These are phyloP conservation scores for Magnusiomyces tetraspermus DNA, from an alignment of 1,139 yeast species.

Conservation along the genomic window DNA sequence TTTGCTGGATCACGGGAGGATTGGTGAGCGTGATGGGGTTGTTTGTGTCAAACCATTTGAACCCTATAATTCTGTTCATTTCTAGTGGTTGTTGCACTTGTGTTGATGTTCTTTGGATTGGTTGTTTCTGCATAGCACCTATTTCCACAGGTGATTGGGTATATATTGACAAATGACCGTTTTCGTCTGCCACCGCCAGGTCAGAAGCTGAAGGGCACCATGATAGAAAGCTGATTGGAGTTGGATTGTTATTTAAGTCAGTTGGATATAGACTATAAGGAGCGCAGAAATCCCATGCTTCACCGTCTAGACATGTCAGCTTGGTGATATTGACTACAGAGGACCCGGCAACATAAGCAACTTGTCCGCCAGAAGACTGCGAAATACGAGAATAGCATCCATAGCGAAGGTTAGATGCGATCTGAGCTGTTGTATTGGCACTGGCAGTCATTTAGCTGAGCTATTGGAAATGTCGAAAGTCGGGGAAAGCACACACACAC, in stretches of 20 bases:
- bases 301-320: conserved; percentile 55
- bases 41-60: conserved; percentile 63
- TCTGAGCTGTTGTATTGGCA: not conserved
- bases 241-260: conserved; percentile 19
- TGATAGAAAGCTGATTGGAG: conserved; percentile 30
- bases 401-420: not conserved
- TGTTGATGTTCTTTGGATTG: conserved; percentile 15
- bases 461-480: too few species aligned
- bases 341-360: conserved; percentile 45
- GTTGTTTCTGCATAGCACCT: conserved; percentile 23
- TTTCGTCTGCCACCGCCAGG: conserved; percentile 35
- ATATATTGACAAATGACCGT: conserved; percentile 34
- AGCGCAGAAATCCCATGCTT: conserved; percentile 56
- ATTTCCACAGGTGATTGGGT: conserved; percentile 19
- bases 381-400: conserved; percentile 33
- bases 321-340: conserved; percentile 44
- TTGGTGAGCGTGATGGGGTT: conserved; percentile 38
- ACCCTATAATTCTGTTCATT: conserved; percentile 37
- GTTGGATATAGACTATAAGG: conserved; percentile 31
- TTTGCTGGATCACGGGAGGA: conserved; percentile 20
- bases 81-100: conserved; percentile 19
- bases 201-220: conserved; percentile 39
- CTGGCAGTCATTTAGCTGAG: not conserved
- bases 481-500: too few species aligned
- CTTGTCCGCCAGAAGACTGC: conserved; percentile 63